Evolutionary conservation across 225 moss, liverwort and hornwort genomes (phyloP).

Genomic region (Physcomitrellopsis africana): DNA sequence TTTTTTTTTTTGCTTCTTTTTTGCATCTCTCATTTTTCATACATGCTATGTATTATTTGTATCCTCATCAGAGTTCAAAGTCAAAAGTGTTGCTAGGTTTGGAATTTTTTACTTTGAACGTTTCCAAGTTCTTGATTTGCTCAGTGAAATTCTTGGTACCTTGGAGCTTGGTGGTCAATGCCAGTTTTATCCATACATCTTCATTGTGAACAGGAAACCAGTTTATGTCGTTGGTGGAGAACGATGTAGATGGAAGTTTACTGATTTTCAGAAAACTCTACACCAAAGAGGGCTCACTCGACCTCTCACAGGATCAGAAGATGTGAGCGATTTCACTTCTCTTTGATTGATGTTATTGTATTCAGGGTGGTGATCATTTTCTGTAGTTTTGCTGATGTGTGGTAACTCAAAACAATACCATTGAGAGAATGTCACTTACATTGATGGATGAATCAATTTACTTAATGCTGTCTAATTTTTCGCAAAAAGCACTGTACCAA

Average conservation of each 20-base stretch:
- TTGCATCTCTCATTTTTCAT: neutral
- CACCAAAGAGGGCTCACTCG: conserved; percentile 86
- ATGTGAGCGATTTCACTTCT: conserved; percentile 51
- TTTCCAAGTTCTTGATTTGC: no score
- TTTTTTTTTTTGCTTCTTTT: no score
- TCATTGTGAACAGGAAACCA: conserved; percentile 73
- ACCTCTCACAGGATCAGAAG: conserved; percentile 94
- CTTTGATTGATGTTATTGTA: conserved; percentile 19
- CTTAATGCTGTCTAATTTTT: no score
- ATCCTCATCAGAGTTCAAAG: conserved; percentile 18
- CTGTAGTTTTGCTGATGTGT: conserved; percentile 4
- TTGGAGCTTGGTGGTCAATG: neutral
- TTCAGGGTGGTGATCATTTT: conserved; percentile 7
- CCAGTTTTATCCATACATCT: conserved; percentile 6
- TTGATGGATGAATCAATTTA: no score
- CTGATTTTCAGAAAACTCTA: conserved; percentile 86
- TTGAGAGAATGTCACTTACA: no score
- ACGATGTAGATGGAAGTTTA: conserved; percentile 97
- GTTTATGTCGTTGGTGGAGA: conserved; percentile 96
- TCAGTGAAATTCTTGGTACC: neutral
- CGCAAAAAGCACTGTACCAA: neutral
- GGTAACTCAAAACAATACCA: neutral
- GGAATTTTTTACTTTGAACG: no score
- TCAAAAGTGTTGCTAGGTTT: no score
- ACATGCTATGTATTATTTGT: conserved; percentile 11